phyloP scores from a whole-genome alignment of 495 filamentous ascomycete genomes.

The Penicillium waksmanii region DNA sequence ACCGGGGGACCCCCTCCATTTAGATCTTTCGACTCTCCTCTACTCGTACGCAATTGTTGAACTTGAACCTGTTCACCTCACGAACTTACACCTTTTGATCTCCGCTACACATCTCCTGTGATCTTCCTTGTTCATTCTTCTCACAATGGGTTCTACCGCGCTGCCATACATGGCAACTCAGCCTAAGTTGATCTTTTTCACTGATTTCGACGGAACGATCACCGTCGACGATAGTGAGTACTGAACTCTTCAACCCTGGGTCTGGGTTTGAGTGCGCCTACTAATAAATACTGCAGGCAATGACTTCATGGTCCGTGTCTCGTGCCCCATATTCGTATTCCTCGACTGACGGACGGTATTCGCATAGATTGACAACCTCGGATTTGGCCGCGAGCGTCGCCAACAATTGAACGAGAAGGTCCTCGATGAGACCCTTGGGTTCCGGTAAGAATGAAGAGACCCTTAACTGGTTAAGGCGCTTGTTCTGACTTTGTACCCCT shows the following conservation, averaged over 20 bases:
- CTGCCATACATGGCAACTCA: slow-evolving; percentile 61
- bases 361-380: slow-evolving; percentile 81
- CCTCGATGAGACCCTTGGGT: slow-evolving; percentile 65
- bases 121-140: not conserved
- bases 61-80: slow-evolving; percentile 1
- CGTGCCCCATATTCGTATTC: not conserved
- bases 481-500: slow-evolving; percentile 4
- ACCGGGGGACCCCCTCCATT: slow-evolving; percentile 19
- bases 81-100: not conserved
- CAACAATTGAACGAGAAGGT: slow-evolving; percentile 69
- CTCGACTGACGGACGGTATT: slow-evolving; percentile 20
- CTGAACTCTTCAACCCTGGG: not conserved
- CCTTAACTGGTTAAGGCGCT: not conserved
- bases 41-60: not conserved
- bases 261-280: not conserved
- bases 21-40: slow-evolving; percentile 4
- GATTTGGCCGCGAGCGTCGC: slow-evolving; percentile 72
- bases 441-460: slow-evolving; percentile 57
- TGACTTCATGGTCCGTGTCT: slow-evolving; percentile 70
- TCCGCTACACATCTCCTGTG: not conserved
- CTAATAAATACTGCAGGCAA: slow-evolving; percentile 59
- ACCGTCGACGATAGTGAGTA: slow-evolving; percentile 78
- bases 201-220: slow-evolving; percentile 96
- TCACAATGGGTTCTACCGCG: slow-evolving; percentile 40
- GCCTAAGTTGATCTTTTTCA: slow-evolving; percentile 92